These are phyloP conservation scores for Wickerhamiella galacta DNA, from an alignment of 805 yeast species.

Conservation along the genomic window DNA sequence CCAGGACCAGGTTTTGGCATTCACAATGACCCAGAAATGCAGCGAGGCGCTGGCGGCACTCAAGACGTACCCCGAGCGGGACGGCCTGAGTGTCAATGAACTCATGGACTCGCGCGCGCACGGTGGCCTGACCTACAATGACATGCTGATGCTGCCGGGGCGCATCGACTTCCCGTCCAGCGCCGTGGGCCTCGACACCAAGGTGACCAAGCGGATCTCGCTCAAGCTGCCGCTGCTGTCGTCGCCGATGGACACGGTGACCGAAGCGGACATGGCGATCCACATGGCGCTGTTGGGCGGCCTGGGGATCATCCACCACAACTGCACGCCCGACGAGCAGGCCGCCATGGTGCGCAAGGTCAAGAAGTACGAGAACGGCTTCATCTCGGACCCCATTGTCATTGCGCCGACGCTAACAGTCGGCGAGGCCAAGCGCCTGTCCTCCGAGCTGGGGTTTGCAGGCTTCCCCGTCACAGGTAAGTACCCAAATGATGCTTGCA, in stretches of 20 bases:
- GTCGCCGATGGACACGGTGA: conserved; percentile 98
- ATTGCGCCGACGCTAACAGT: conserved; percentile 63
- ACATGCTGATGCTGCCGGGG: conserved; percentile 88
- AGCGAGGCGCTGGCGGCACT: conserved; percentile 46
- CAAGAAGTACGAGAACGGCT: conserved; percentile 93
- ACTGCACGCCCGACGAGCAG: conserved; percentile 91
- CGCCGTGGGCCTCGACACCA: conserved; percentile 62
- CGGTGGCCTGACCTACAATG: conserved; percentile 97
- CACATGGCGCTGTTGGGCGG: conserved; percentile 98
- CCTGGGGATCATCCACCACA: conserved; percentile 96
- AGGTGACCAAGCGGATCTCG: conserved; percentile 78
- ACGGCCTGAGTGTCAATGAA: conserved; percentile 69
- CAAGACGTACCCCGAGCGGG: conserved; percentile 47
- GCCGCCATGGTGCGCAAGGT: conserved; percentile 97
- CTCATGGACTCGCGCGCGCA: conserved; percentile 79
- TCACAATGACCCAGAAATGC: conserved; percentile 5
- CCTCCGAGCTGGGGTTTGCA: conserved; percentile 68
- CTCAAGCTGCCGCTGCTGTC: conserved; percentile 91
- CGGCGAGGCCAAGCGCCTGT: conserved; percentile 59
- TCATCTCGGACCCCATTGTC: conserved; percentile 86
- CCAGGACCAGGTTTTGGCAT: no score
- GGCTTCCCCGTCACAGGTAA: conserved; percentile 99
- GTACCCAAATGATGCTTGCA: conserved; percentile 29
- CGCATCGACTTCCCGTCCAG: conserved; percentile 78
- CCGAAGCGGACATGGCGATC: conserved; percentile 95